phyloP scores from a whole-genome alignment of 2,329 filamentous ascomycete genomes.

The Pseudogymnoascus sp. region DNA sequence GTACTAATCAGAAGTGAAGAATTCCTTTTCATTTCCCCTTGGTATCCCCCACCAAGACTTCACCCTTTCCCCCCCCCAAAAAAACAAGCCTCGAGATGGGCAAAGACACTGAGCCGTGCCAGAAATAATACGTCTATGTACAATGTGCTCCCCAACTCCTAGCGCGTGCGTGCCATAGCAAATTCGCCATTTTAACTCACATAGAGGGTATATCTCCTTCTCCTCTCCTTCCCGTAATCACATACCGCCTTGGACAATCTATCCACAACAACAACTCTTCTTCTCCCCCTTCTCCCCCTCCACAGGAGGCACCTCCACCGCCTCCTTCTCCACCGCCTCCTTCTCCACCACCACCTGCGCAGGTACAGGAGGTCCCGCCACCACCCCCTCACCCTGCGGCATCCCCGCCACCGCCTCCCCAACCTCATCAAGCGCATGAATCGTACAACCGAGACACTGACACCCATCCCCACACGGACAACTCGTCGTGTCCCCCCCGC shows the following conservation, averaged over 20 bases:
- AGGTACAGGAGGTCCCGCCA: background rate
- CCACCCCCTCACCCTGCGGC: background rate
- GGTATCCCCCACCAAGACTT: background rate
- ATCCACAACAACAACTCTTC: background rate
- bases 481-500: slow-evolving; percentile 41
- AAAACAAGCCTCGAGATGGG: background rate
- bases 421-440: slow-evolving; percentile 32
- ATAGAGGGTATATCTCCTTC: background rate
- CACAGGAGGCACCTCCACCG: background rate
- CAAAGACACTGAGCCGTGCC: background rate
- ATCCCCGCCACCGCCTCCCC: background rate
- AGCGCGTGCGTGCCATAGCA: background rate
- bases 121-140: background rate
- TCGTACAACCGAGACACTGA: slow-evolving; percentile 49
- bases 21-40: background rate
- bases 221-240: background rate
- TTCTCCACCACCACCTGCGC: background rate
- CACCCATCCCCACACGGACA: slow-evolving; percentile 56
- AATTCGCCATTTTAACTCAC: background rate
- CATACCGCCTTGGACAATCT: background rate
- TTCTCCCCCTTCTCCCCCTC: background rate
- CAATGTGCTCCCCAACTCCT: background rate
- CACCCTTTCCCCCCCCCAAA: background rate
- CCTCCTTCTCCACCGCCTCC: background rate
- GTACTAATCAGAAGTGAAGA: background rate